Evolutionary conservation across 1,284 basidiomycete species (phyloP).

Genomic region (Spongiforma sp.): DNA sequence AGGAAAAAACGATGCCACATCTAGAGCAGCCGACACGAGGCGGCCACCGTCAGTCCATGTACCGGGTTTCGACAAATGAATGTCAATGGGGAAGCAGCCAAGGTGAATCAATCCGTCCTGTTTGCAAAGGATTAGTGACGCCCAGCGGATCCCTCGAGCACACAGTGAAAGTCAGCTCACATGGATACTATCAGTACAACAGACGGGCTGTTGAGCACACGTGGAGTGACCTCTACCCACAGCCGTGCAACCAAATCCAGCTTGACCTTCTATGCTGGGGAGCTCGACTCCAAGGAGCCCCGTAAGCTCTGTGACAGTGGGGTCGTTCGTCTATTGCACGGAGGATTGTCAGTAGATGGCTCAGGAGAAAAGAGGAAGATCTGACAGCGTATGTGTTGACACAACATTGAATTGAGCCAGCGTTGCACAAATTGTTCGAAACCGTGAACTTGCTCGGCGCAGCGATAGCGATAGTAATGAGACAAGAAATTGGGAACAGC

Average conservation of each 20-base stretch:
- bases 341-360: neutral
- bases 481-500: conserved; percentile 7
- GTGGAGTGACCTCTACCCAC: neutral
- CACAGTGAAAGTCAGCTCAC: neutral
- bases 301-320: neutral
- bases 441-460: conserved; percentile 3
- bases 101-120: conserved; percentile 16
- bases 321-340: neutral
- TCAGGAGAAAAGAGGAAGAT: neutral
- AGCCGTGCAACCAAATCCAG: conserved; percentile 11
- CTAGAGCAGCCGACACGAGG: neutral
- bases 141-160: no score
- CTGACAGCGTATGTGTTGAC: conserved; percentile 2
- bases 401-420: conserved; percentile 16
- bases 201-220: conserved; percentile 20
- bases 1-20: neutral
- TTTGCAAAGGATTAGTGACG: no score
- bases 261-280: neutral
- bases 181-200: conserved; percentile 10
- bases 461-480: conserved; percentile 8
- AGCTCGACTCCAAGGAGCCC: neutral
- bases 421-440: conserved; percentile 5
- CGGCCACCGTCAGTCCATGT: neutral
- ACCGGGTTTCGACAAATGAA: neutral
- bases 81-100: conserved; percentile 18